phyloP scores from a whole-genome alignment of 306 rosid genomes.

The Vigna nakashimae region DNA sequence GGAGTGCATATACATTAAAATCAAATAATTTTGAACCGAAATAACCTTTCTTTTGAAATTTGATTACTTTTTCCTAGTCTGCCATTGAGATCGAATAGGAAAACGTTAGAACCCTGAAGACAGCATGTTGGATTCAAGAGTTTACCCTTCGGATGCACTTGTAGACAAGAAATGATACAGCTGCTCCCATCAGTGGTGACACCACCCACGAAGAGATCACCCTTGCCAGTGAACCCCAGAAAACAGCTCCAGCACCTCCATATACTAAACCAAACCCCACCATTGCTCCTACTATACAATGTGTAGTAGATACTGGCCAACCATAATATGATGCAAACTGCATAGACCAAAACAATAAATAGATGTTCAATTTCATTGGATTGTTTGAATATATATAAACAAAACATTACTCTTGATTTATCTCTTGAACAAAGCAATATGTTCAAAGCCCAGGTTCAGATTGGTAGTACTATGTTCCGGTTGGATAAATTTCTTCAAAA shows the following conservation, averaged over 20 bases:
- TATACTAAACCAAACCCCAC: conserved; percentile 92
- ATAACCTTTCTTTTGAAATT: not conserved
- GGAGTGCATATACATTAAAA: not conserved
- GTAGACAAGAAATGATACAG: conserved; percentile 88
- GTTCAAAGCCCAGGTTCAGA: not conserved
- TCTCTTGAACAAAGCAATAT: not conserved
- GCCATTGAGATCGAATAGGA: not conserved
- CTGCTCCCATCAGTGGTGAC: conserved; percentile 92
- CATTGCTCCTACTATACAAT: conserved; percentile 98
- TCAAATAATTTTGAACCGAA: not conserved
- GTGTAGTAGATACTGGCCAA: conserved; percentile 98
- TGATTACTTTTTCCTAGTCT: not conserved
- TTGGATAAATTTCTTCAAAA: not conserved
- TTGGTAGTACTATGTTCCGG: not conserved
- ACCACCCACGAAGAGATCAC: conserved; percentile 92
- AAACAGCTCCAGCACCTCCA: conserved; percentile 93
- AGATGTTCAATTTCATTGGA: conserved; percentile 29
- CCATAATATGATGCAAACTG: conserved; percentile 92
- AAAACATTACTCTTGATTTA: conserved; percentile 5
- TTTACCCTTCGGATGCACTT: conserved; percentile 94
- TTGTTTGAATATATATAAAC: conserved; percentile 8
- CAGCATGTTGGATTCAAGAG: conserved; percentile 35
- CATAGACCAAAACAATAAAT: conserved; percentile 39
- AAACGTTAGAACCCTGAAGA: not conserved
- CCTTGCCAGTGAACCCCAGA: conserved; percentile 94